Base-by-base conservation (phyloP, 2,329 filamentous ascomycete genomes). In the Tolypocladium inflatum region DNA sequence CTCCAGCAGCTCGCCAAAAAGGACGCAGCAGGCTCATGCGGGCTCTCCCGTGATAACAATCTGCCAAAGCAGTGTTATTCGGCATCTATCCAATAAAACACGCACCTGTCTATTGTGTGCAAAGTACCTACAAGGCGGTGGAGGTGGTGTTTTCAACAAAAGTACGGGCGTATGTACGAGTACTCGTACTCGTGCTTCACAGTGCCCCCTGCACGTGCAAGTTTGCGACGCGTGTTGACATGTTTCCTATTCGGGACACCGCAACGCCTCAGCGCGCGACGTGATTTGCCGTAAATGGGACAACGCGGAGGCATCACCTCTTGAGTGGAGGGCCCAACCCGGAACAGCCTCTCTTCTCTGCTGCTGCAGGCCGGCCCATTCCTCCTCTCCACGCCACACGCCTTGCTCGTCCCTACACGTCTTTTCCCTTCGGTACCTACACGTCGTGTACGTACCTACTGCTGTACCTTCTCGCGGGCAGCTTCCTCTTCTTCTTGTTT, bases 181-280 rank as follows among this genome's bases (percentile, higher is more conserved):
- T 30, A 30, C 26, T 30, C 26, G 26, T 30, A 6, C 26, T 30
- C 4, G 26, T 30, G 26, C 26, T 30, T 30, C 26, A 30, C 37
- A 50, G 35, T 37, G 35, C n/a, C 50, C 35, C 56, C 58, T 59
- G 63, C 57, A 66, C 64, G 62, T 66, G 66, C 58, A 30, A 21
- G n/a, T 5, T 39, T 39, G 38, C 6, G 65, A 67, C 67, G 68
- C 68, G 68, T 71, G 68, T 71, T 70, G 65, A 70, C 66, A 68
- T 67, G 63, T 69, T 72, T 68, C 68, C 68, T 63, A 56, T 69
- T 71, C 64, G 63, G 68, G 69, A 63, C 59, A 61, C 57, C 60
- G 61, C 56, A 63, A 60, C 59, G 61, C 52, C 59, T 61, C 64
- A 61, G 62, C 60, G 65, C 70, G 70, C 63, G 66, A 64, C 62